phyloP scores from a whole-genome alignment of 768 basidiomycete genomes.

The Mycena maculata region DNA sequence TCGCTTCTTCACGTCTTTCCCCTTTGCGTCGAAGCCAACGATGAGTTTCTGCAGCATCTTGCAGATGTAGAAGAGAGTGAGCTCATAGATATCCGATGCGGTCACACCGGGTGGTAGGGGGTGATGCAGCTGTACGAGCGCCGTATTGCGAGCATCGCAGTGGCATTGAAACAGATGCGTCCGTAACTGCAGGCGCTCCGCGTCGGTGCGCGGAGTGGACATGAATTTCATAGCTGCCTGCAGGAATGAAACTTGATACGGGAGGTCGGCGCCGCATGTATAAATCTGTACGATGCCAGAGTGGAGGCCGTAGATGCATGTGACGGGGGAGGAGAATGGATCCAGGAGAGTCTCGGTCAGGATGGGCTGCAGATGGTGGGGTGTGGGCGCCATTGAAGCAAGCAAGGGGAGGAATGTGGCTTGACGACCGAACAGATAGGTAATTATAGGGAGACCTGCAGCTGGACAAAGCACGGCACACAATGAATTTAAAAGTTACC shows the following conservation, averaged over 20 bases:
- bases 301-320: conserved; percentile 1
- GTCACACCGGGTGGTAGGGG: neutral
- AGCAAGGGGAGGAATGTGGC: neutral
- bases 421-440: neutral
- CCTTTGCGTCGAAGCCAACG: neutral
- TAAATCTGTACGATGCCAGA: neutral
- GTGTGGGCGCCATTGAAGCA: conserved; percentile 4
- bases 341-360: neutral
- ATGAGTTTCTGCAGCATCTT: neutral
- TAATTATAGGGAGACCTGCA: too few species aligned
- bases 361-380: conserved; percentile 8
- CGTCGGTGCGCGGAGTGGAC: conserved; percentile 1
- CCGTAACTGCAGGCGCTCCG: neutral
- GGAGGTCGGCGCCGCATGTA: neutral
- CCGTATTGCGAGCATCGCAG: neutral
- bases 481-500: too few species aligned
- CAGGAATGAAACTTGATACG: conserved; percentile 4
- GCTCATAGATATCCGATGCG: neutral
- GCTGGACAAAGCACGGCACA: too few species aligned
- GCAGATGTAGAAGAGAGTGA: neutral
- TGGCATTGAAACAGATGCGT: neutral
- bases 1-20: neutral
- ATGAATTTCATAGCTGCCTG: conserved; percentile 18
- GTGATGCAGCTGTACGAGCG: neutral
- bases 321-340: neutral